A percentile compares a stretch with the other conserved stretches of the same genome.
These are phyloP conservation scores for Fusarium sp. DNA, from an alignment of 2,329 filamentous ascomycete species.

Conservation along the genomic window DNA sequence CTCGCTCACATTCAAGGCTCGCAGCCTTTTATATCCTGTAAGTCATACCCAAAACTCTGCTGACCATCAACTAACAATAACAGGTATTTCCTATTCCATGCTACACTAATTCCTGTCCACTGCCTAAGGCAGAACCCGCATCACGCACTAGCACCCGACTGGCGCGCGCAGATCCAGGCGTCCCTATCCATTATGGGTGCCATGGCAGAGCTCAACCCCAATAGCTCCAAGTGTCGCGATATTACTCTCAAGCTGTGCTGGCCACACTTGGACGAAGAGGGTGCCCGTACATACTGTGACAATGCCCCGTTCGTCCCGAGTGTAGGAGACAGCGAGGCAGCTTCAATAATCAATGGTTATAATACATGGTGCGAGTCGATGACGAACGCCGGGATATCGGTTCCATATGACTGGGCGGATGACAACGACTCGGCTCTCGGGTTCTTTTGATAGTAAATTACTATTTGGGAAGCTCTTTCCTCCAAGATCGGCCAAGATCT, in stretches of 20 bases:
- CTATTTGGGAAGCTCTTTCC: not conserved
- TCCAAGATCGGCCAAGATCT: not conserved
- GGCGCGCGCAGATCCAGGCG: conserved; percentile 30
- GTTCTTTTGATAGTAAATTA: conserved; percentile 8
- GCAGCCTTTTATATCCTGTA: conserved; percentile 30
- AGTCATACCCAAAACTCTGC: not conserved
- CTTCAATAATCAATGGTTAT: conserved; percentile 32
- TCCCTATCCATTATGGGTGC: conserved; percentile 28
- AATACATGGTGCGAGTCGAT: conserved; percentile 35
- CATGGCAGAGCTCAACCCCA: conserved; percentile 33
- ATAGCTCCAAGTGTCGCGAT: conserved; percentile 35
- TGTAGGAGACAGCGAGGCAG: conserved; percentile 25
- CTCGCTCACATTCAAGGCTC: conserved; percentile 18
- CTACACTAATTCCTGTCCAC: conserved; percentile 27
- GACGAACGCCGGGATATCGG: conserved; percentile 15
- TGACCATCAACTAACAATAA: rapidly evolving
- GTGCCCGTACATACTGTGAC: conserved; percentile 5
- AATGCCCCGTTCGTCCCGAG: conserved; percentile 14
- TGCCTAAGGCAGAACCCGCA: conserved; percentile 21
- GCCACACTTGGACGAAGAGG: conserved; percentile 27
- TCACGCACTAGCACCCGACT: conserved; percentile 17
- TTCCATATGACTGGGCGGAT: conserved; percentile 31
- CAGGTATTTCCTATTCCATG: conserved; percentile 28
- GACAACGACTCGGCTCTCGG: conserved; percentile 18
- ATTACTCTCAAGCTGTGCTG: conserved; percentile 35